Evolutionary conservation across 495 filamentous ascomycete genomes (phyloP), one percentile per base, ranked within the genome.

Genomic region (Tuber magnatum): DNA sequence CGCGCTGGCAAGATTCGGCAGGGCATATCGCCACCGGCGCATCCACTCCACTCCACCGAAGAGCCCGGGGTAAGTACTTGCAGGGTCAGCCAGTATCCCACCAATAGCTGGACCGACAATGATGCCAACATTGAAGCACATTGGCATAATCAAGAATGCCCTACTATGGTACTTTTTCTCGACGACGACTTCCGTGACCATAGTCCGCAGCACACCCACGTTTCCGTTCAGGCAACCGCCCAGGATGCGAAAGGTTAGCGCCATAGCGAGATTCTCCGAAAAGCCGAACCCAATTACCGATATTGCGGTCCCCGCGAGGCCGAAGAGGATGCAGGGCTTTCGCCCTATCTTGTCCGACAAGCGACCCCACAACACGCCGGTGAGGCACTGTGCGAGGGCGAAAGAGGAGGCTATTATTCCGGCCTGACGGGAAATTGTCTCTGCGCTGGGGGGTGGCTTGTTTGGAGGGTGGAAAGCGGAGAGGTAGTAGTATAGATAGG

Each of bases 401-500:
- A 97, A 97, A 74, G 92, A 89, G 39, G 92, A 93, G 80, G 94
- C 92, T 83, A 97, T 89, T 77, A 97, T 87, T 41, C 94, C 93
- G 73, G 93, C 92, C 74, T 88, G 79, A 7, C 73, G 75, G 16
- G 80, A 68, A 65, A 81, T 78, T 6, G 73, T 75, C 6, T 43
- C 75, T 1, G 76, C 40, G 5, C 76, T 65, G 4, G 73, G 80
- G 5, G 79, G 41, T 12, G 75, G 65, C 8, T 35, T 39, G 42
- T 72, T 43, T 1, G 79, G 75, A 0, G 69, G 38, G 70, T 78
- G 75, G 61, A 81, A 76, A 32, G 80, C 74, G 4, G 73, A 35
- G 18, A 81, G 73, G 79, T 73, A 72, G 73, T 71, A 81, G 77
- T 89, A 96, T 74, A 94, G 92, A 84, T 96, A 97, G 24, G 92